phyloP scores from a whole-genome alignment of 192 early-diverging fungal species.

The Chytriomyces sp. region DNA sequence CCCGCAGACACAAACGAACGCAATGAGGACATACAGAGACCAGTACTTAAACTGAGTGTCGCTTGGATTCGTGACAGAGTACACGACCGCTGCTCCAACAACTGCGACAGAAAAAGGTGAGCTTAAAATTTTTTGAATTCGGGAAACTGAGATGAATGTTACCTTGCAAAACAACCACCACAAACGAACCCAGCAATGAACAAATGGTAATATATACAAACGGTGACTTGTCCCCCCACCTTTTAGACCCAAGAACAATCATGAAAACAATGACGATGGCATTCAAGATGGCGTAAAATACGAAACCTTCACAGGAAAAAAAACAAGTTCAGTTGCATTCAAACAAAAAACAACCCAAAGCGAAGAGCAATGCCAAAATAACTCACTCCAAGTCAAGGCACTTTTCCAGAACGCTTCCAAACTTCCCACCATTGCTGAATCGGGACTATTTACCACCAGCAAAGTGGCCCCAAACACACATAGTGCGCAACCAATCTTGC shows the following conservation, averaged over 20 bases:
- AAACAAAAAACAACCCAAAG: too few relatives aligned
- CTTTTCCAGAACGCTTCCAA: neutral
- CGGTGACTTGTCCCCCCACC: conserved; percentile 78
- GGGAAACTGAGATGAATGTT: neutral
- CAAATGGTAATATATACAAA: conserved; percentile 94
- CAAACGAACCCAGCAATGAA: conserved; percentile 93
- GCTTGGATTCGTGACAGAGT: conserved; percentile 90
- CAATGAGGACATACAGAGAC: conserved; percentile 87
- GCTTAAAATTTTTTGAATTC: neutral
- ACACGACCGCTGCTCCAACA: conserved; percentile 90
- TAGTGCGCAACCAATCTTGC: conserved; percentile 88
- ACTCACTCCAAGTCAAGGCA: neutral
- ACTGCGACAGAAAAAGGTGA: too few relatives aligned
- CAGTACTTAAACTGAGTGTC: conserved; percentile 89
- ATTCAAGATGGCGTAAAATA: conserved; percentile 78
- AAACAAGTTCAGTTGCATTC: too few relatives aligned
- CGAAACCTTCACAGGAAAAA: too few relatives aligned
- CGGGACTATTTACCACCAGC: neutral
- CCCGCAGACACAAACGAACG: conserved; percentile 79
- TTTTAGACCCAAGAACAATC: conserved; percentile 80
- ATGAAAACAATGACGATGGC: conserved; percentile 52
- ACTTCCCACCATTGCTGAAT: neutral
- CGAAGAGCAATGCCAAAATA: neutral
- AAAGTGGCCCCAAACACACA: conserved; percentile 80
- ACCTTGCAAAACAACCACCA: conserved; percentile 20